phyloP scores from a whole-genome alignment of 75 land plant species.

The Ceratopteris richardii region DNA sequence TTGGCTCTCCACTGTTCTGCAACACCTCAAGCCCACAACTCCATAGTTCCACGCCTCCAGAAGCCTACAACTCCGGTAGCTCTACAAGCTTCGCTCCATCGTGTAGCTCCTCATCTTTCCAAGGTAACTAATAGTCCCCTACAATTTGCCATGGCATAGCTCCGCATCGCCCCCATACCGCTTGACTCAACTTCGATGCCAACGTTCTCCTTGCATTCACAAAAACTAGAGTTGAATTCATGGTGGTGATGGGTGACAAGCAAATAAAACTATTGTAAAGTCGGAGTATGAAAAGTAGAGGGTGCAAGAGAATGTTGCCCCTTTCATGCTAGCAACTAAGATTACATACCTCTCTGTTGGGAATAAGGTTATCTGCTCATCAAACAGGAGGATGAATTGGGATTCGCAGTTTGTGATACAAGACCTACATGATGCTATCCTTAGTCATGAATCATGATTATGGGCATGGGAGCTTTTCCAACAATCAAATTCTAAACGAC shows the following conservation, averaged over 20 bases:
- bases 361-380: conserved; percentile 51
- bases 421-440: conserved; percentile 67
- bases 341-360: conserved; percentile 43
- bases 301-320: conserved; percentile 35
- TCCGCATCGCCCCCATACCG: too few relatives aligned
- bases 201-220: conserved; percentile 56
- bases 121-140: too few relatives aligned
- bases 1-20: too few relatives aligned
- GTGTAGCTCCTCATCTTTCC: too few relatives aligned
- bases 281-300: conserved; percentile 25
- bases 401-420: conserved; percentile 71
- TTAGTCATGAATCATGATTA: too few relatives aligned
- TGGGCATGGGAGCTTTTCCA: conserved; percentile 15
- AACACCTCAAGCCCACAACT: too few relatives aligned
- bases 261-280: conserved; percentile 39
- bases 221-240: conserved; percentile 35
- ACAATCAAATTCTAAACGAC: conserved; percentile 52
- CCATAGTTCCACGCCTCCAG: too few relatives aligned
- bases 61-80: too few relatives aligned
- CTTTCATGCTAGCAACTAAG: conserved; percentile 37
- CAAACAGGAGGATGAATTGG: conserved; percentile 29
- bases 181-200: conserved; percentile 52
- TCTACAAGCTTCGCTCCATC: too few relatives aligned
- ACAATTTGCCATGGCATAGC: too few relatives aligned
- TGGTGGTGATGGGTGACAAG: conserved; percentile 46